Base-by-base conservation (phyloP, 768 basidiomycete genomes). In the Mycena metata region DNA sequence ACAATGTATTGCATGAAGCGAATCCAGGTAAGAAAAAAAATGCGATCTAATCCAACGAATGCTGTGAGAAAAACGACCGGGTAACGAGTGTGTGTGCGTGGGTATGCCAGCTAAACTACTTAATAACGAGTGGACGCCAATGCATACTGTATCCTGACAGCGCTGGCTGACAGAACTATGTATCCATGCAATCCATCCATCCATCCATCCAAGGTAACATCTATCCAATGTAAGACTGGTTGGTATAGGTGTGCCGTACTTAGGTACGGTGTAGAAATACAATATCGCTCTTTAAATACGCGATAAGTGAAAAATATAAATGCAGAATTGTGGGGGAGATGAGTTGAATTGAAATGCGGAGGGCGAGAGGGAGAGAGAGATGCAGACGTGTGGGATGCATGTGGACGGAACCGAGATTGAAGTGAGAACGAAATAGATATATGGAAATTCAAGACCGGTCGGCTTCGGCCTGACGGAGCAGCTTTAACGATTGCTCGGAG, bases 401-500 rank as follows among this genome's bases (percentile, higher is more conserved):
- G 30, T 30, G 3, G 30, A 30, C 6, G 30, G 30, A n/a, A n/a
- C n/a, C n/a, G n/a, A n/a, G n/a, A n/a, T n/a, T n/a, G n/a, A n/a
- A 39, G 39, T 9, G 39, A 39, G 39, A 39, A 4, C 6, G 19
- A 43, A n/a, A 10, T 35, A 30, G 23, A 36, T 41, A 3, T 30
- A 26, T 17, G 33, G 12, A 9, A 50, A 49, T 33, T 67, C 42
- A 61, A 67, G 56, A 72, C 36, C 72, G 66, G 16, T 67, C 47
- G 24, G 52, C 64, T 55, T 79, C 77, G 17, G 74, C 75, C 69
- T 81, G 76, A 63, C 79, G 79, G 46, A 86, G 79, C 59, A 85
- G 71, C 72, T 74, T 77, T 61, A 85, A 66, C 7, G 81, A 78
- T 63, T 80, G 79, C 70, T 85, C 84, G 5, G 85, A 86, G 57